These are phyloP conservation scores for Rhododendron williamsianum DNA, from an alignment of 148 eudicot species.

Conservation along the genomic window DNA sequence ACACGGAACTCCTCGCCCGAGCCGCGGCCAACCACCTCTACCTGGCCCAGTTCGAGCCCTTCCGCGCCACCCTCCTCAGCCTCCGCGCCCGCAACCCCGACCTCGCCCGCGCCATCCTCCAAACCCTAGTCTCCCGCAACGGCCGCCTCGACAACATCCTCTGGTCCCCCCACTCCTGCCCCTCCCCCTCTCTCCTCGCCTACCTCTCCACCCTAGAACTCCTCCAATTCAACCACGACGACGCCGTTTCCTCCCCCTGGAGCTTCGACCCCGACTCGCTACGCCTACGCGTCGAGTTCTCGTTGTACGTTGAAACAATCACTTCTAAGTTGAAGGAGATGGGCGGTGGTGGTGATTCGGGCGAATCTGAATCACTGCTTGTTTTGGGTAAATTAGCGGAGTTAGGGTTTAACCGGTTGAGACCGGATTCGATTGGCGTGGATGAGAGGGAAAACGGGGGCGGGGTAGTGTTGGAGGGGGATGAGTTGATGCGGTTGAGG, in stretches of 20 bases:
- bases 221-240: conserved; percentile 39
- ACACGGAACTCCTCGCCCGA: conserved; percentile 47
- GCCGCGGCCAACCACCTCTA: conserved; percentile 71
- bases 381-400: conserved; percentile 53
- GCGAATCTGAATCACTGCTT: conserved; percentile 18
- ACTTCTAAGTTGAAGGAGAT: conserved; percentile 27
- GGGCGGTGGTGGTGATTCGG: conserved; percentile 4
- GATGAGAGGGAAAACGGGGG: conserved; percentile 20
- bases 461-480: conserved; percentile 30
- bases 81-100: conserved; percentile 70
- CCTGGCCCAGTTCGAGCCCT: conserved; percentile 83
- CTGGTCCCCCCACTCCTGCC: conserved; percentile 49
- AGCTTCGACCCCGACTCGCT: conserved; percentile 29
- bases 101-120: conserved; percentile 67
- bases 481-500: conserved; percentile 53
- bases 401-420: conserved; percentile 24
- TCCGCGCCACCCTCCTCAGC: conserved; percentile 67
- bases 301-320: conserved; percentile 49
- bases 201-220: conserved; percentile 70
- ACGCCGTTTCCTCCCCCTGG: conserved; percentile 55
- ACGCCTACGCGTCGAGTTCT: conserved; percentile 64
- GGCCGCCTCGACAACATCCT: conserved; percentile 43
- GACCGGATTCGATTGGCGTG: neutral
- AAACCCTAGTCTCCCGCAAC: conserved; percentile 54
- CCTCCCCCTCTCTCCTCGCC: conserved; percentile 63